phyloP scores from a whole-genome alignment of 805 yeast species.

The Cyberlindnera euphorbiiphila region DNA sequence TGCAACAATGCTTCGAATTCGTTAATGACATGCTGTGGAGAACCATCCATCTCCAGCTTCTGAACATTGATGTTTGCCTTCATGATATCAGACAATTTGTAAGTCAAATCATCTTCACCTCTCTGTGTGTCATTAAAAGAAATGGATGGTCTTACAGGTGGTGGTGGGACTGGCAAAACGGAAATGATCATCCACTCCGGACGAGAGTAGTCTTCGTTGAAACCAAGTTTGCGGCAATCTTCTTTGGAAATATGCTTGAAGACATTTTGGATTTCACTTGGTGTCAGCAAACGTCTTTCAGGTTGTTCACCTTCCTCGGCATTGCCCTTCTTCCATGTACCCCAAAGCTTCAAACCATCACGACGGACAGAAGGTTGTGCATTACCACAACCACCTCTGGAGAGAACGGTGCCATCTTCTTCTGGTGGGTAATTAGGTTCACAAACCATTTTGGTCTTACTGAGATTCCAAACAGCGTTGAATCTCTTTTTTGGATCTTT shows the following conservation, averaged over 20 bases:
- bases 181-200: constrained; percentile 98
- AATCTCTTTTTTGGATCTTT: constrained; percentile 95
- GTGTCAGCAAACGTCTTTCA: constrained; percentile 82
- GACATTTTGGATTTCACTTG: constrained; percentile 85
- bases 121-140: constrained; percentile 97
- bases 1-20: constrained; percentile 95
- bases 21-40: constrained; percentile 96
- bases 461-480: constrained; percentile 92
- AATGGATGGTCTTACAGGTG: constrained; percentile 98
- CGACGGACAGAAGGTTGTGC: constrained; percentile 93
- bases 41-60: constrained; percentile 95
- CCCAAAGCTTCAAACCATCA: constrained; percentile 94
- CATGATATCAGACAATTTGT: constrained; percentile 91
- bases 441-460: constrained; percentile 91
- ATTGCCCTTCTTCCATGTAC: constrained; percentile 95
- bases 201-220: constrained; percentile 93
- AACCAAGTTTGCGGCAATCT: constrained; percentile 80
- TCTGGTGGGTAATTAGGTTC: constrained; percentile 78
- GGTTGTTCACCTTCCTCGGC: constrained; percentile 83
- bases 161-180: constrained; percentile 99
- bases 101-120: constrained; percentile 98
- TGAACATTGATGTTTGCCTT: constrained; percentile 98
- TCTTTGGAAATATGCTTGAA: constrained; percentile 85
- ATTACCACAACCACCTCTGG: constrained; percentile 98
- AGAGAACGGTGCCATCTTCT: constrained; percentile 49